These are phyloP conservation scores for Styphnolobium japonicum DNA, from an alignment of 306 rosid genomes.

Conservation along the genomic window DNA sequence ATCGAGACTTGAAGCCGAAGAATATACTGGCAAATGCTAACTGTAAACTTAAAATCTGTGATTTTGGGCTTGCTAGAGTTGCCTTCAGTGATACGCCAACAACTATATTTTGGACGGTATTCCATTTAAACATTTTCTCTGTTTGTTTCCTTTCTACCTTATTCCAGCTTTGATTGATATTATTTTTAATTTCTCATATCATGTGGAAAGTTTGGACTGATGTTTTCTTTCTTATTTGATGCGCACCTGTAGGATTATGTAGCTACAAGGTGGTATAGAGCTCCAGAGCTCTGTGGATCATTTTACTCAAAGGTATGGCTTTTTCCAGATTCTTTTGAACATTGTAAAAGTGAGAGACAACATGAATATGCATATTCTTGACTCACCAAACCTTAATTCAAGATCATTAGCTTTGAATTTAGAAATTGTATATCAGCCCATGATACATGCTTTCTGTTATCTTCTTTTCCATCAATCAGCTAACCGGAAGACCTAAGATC, in stretches of 20 bases:
- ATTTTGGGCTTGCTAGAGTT: conserved; percentile 96
- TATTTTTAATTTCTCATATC: background rate
- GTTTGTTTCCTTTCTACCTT: background rate
- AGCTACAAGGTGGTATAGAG: conserved; percentile 99
- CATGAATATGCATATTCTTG: background rate
- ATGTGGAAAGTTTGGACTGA: background rate
- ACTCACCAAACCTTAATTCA: background rate
- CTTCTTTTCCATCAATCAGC: background rate
- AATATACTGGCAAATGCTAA: conserved; percentile 96
- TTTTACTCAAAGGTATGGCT: conserved; percentile 84
- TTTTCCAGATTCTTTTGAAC: conserved; percentile 17
- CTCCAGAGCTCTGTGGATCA: conserved; percentile 97
- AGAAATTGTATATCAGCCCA: background rate
- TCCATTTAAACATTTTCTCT: background rate
- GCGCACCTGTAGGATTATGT: conserved; percentile 78
- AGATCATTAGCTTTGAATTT: background rate
- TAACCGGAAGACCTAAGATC: background rate
- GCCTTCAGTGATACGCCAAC: conserved; percentile 94
- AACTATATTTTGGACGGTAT: conserved; percentile 97
- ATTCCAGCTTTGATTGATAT: background rate
- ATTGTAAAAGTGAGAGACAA: background rate
- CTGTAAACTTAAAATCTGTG: conserved; percentile 94
- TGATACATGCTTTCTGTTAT: background rate
- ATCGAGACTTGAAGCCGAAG: conserved; percentile 94
- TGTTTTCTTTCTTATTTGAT: background rate